phyloP scores from a whole-genome alignment of 306 rosid species.

The Quercus berberidifolia region DNA sequence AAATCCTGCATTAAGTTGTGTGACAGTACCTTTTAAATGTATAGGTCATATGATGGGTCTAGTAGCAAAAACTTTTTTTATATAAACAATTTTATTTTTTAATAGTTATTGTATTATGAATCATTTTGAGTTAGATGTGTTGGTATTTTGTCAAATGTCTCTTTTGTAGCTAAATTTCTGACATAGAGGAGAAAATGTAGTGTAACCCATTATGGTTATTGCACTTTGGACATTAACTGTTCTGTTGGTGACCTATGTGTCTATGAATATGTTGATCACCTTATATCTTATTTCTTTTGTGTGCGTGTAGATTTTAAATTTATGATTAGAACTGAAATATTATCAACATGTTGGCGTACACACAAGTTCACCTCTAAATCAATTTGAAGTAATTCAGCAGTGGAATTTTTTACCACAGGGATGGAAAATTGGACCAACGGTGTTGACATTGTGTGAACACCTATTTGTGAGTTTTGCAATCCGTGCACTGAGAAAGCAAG shows the following conservation, averaged over 20 bases:
- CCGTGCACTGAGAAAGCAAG: constrained; percentile 70
- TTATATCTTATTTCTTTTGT: not conserved
- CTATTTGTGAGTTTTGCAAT: constrained; percentile 88
- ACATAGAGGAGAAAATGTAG: not conserved
- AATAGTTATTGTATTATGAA: not conserved
- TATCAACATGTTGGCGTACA: not conserved
- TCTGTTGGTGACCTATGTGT: not conserved
- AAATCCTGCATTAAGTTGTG: not conserved
- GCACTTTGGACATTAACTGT: not conserved
- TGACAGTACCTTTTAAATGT: not conserved
- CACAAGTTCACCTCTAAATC: constrained; percentile 1
- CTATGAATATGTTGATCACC: not conserved
- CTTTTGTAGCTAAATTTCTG: not conserved
- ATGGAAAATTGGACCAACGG: constrained; percentile 81
- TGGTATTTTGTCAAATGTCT: not conserved
- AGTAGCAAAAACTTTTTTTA: not conserved
- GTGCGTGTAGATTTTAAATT: not conserved
- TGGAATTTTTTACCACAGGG: constrained; percentile 45
- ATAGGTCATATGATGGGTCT: not conserved
- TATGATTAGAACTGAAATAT: not conserved
- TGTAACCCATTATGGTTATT: not conserved
- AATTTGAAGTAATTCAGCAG: constrained; percentile 9
- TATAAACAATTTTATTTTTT: not conserved
- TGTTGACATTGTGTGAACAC: constrained; percentile 78
- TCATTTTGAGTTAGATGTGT: not conserved